phyloP scores from a whole-genome alignment of 164 flowering plant species.

The Platanus orientalis region DNA sequence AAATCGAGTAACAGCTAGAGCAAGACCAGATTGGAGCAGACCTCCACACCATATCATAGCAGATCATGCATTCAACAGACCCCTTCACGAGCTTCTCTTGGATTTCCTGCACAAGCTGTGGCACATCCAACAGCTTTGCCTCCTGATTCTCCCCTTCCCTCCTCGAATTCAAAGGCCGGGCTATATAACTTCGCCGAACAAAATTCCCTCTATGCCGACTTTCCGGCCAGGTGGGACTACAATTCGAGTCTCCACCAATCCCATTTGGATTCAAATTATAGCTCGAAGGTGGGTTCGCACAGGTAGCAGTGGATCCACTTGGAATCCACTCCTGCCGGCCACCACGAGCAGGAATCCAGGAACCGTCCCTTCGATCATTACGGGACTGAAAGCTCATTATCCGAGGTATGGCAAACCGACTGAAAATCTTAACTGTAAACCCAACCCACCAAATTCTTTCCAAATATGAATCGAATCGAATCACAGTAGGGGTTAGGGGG shows the following conservation, averaged over 20 bases:
- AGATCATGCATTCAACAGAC: conserved; percentile 90
- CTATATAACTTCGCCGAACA: conserved; percentile 15
- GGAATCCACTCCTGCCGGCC: conserved; percentile 61
- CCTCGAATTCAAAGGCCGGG: conserved; percentile 14
- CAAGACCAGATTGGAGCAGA: conserved; percentile 93
- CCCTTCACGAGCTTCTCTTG: conserved; percentile 79
- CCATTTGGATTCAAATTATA: conserved; percentile 8
- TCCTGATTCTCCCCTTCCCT: background rate
- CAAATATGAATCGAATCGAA: background rate
- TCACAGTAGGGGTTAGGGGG: background rate
- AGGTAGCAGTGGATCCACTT: conserved; percentile 26
- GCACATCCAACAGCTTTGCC: conserved; percentile 38
- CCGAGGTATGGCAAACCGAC: background rate
- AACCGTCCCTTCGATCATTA: conserved; percentile 42
- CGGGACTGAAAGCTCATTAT: conserved; percentile 41
- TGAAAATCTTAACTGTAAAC: background rate
- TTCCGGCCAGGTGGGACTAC: conserved; percentile 16
- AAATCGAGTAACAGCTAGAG: conserved; percentile 82
- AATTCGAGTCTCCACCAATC: background rate
- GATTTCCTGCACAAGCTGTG: conserved; percentile 89
- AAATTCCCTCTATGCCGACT: conserved; percentile 22
- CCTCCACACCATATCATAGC: conserved; percentile 90
- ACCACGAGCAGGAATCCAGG: conserved; percentile 24
- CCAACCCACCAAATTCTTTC: background rate
- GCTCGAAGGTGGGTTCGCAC: conserved; percentile 14